Conservation (phyloP, 768 basidiomycete genomes). For the Termitomyces titanicus region DNA sequence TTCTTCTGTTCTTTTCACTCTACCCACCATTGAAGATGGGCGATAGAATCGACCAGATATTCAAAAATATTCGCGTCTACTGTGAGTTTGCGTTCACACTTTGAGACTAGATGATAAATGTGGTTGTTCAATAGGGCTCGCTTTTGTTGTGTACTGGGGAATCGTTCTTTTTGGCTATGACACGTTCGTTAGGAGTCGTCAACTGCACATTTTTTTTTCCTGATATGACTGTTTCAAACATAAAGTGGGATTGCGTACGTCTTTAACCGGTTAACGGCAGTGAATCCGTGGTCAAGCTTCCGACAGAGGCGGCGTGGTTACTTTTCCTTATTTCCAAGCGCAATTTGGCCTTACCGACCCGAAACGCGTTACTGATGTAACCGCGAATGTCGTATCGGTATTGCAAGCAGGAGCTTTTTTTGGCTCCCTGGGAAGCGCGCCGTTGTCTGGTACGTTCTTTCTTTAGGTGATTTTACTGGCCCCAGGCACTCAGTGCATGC, state of each 20-base stretch:
- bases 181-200: conserved; percentile 11
- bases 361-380: conserved; percentile 43
- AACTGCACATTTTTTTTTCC: neutral
- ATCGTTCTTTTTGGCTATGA: conserved; percentile 23
- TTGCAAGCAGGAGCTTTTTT: no score
- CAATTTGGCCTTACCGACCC: conserved; percentile 55
- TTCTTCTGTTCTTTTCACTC: no score
- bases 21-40: no score
- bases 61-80: no score
- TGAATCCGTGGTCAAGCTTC: neutral
- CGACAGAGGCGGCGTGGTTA: conserved; percentile 14
- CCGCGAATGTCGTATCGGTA: conserved; percentile 78
- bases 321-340: conserved; percentile 47
- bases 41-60: no score
- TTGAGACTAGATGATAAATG: no score
- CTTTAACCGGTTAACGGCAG: neutral
- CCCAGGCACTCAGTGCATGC: neutral
- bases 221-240: no score
- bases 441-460: conserved; percentile 56
- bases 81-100: no score
- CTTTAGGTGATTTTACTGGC: no score
- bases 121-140: conserved; percentile 20
- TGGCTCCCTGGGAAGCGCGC: no score
- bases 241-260: conserved; percentile 18
- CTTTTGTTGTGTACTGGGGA: conserved; percentile 20